Base-by-base conservation (phyloP, 2,329 filamentous ascomycete genomes). In the Zelopaecilomyces penicillatus region DNA sequence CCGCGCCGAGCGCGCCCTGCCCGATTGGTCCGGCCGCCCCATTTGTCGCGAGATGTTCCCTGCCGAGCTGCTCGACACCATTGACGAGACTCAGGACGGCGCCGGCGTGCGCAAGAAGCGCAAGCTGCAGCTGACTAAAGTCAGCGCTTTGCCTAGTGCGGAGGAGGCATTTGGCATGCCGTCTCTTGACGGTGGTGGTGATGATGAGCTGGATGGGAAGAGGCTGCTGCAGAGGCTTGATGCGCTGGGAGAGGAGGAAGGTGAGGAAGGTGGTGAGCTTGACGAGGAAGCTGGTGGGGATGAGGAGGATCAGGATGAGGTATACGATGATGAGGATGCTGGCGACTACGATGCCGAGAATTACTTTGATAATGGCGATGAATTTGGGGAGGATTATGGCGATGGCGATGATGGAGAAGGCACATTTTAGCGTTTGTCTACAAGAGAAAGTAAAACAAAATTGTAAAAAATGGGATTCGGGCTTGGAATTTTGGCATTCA, bases 301-400 rank as follows among this genome's bases (percentile, higher is more conserved):
- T 42, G 68, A 71, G 42, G 69, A 68, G 7, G 70, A 70, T 12
- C 69, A 73, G 51, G 71, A 74, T 43, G 70, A 74, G 44, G 65
- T 62, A 27, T 75, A 73, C 48, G 74, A 80, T 39, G 77, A 80
- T 44, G 75, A 79, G 46, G 74, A 76, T 40, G 77, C 73, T 2
- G 76, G 77, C 6, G 77, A 80, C 48, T 81, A 81, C 55, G 73
- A 80, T 37, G 77, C 77, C 3, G 77, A 81, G 54, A 68, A 69
- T 7, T 80, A 80, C 62, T 80, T 80, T 56, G 76, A 80, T 48
- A 74, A 70, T 27, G 75, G 74, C 9, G 74, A 76, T 49, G 74
- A 78, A 27, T 70, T 75, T 42, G 69, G 71, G 32, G 70, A 73
- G 26, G 74, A 75, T 39, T 70, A 70, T 39, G 73, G 67, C 4